Base-by-base conservation (phyloP, 2,329 filamentous ascomycete genomes). In the Arthrobotrys musiformis region DNA sequence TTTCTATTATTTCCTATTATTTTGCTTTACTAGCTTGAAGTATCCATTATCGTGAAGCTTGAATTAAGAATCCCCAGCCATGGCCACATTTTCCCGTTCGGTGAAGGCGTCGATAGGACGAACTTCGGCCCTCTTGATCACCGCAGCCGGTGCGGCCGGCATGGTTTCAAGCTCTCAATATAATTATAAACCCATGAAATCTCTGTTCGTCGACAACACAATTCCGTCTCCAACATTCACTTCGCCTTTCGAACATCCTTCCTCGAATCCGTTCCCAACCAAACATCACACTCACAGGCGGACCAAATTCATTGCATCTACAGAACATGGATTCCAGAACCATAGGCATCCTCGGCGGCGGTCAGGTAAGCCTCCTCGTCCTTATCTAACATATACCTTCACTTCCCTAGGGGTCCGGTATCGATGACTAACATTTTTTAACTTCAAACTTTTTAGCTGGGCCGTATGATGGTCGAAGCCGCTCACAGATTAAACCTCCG, bases 391-490 rank as follows among this genome's bases (percentile, higher is more conserved):
- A 26, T 61, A 13, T 13, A 8, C 19, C 13, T 17, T 30, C 8
- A 8, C 19, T 13, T 17, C 24, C 26, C 19, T 6, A 42, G 15
- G 35, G 40, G 40, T 42, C 26, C 1, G 40, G 33, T 37, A 76
- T 33, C 24, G 33, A 30, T n/a, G 62, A 30, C 67, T 62, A 52
- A 72, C 22, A 61, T 63, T n/a, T 33, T 50, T 17, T 54, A 54
- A 4, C 37, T 56, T 30, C 22, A 56, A 56, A 30, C 17, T 35
- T 87, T 58, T 63, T 64, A 81, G 85, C 88, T 99, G 44, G 95
- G 94, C 77, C 92, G 93, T 79, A 98, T 98, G 95, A 89, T 98
- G 19, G 91, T 92, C 79, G 93, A 98, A 85, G 90, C 92, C n/a
- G 93, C 94, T 35, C 90, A 90, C 82, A 85, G 88, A 79, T 88